Percentiles rank a stretch among this genome's conserved stretches.
These are phyloP conservation scores for Hyaloscypha bicolor DNA, from an alignment of 495 filamentous ascomycete species.

Conservation along the genomic window DNA sequence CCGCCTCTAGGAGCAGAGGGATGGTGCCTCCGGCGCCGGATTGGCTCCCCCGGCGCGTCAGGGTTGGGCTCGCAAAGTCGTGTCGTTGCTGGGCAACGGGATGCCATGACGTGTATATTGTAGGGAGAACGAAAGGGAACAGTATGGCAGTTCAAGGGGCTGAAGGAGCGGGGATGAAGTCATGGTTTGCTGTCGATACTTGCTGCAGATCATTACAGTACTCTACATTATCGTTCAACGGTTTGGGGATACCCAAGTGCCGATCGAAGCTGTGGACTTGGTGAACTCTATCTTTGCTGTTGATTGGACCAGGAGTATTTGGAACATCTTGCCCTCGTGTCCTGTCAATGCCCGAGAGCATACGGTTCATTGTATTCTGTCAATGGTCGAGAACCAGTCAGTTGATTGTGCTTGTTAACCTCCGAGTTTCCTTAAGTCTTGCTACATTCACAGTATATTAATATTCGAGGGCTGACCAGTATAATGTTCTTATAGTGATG, in stretches of 20 bases:
- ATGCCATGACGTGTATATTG: not conserved
- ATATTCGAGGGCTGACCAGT: too few species aligned
- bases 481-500: too few species aligned
- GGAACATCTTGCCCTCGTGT: too few species aligned
- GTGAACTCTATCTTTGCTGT: not conserved
- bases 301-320: not conserved
- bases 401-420: too few species aligned
- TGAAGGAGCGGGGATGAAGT: not conserved
- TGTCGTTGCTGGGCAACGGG: not conserved
- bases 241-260: not conserved
- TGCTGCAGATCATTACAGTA: not conserved
- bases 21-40: not conserved
- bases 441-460: too few species aligned
- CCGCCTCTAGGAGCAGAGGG: constrained; percentile 9
- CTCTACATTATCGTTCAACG: not conserved
- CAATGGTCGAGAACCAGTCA: too few species aligned
- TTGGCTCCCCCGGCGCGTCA: not conserved
- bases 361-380: too few species aligned
- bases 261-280: not conserved
- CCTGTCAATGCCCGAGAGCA: too few species aligned
- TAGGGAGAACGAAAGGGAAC: not conserved
- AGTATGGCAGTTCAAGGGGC: not conserved
- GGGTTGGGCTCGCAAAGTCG: not conserved
- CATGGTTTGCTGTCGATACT: not conserved
- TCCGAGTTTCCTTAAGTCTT: too few species aligned